Conservation (phyloP, 495 filamentous ascomycete genomes). For the Tuber brumale region DNA sequence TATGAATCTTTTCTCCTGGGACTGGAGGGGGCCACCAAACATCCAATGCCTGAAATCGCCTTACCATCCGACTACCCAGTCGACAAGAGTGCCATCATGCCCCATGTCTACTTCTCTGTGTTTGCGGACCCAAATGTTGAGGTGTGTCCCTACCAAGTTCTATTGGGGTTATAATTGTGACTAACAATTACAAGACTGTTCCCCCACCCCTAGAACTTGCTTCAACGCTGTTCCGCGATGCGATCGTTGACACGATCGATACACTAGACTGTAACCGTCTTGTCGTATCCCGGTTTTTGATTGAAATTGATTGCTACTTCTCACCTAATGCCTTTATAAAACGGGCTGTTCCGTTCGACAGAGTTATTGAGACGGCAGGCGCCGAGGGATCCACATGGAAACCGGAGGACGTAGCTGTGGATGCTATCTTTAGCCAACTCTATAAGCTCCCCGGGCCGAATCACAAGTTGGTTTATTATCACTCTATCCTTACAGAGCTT, state of each 20-base stretch:
- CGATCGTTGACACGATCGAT: conserved; percentile 87
- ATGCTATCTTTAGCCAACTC: conserved; percentile 92
- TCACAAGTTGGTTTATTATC: conserved; percentile 95
- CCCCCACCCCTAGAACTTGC: conserved; percentile 68
- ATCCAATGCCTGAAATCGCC: conserved; percentile 64
- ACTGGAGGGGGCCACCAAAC: conserved; percentile 57
- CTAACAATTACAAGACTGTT: conserved; percentile 56
- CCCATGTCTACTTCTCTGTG: conserved; percentile 88
- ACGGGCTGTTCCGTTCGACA: conserved; percentile 84
- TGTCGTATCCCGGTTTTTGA: conserved; percentile 76
- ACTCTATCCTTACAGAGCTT: conserved; percentile 84
- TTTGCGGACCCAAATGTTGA: conserved; percentile 83
- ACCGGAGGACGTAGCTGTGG: conserved; percentile 92
- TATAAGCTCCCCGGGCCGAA: conserved; percentile 79
- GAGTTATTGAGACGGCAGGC: conserved; percentile 65
- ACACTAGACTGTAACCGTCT: conserved; percentile 87
- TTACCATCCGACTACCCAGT: conserved; percentile 68
- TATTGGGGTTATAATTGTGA: conserved; percentile 11
- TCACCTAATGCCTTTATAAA: conserved; percentile 80
- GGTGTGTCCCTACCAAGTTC: conserved; percentile 16
- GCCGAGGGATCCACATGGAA: conserved; percentile 78
- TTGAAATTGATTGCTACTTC: conserved; percentile 94
- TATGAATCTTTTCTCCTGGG: conserved; percentile 61
- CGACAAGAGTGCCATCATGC: conserved; percentile 71
- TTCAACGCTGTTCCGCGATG: conserved; percentile 74